Base-by-base conservation (phyloP, 306 rosid species). In the Mimosa pudica region DNA sequence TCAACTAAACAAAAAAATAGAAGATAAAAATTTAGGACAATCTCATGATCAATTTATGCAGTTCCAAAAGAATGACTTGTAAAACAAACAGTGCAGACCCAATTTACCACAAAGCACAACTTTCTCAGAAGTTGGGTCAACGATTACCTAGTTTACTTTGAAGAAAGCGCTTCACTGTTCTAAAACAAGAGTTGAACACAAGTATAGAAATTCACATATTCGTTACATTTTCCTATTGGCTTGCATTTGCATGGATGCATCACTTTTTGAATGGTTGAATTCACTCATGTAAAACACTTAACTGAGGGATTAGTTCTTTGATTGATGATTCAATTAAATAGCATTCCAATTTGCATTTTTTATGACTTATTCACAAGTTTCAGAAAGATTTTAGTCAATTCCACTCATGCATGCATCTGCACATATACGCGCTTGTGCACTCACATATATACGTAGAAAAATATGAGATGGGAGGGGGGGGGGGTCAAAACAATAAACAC, bases 1-100 rank as follows among this genome's bases (percentile, higher is more conserved):
- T 80, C 82, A 75, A 77, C 61, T 72, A 47, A 42, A 71, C 38
- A 42, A 77, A 14, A 63, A 67, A 79, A 64, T 46, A 24, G 63
- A 48, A 51, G 61, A 41, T 36, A 33, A 57, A 74, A 63, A 64
- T 24, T 20, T 63, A 47, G 72, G 16, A 73, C 74, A 67, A 18
- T 69, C 70, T 73, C 74, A n/a, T 20, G 55, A 70, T 18, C 35
- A 73, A 46, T 48, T 2, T 54, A 77, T 48, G 55, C 57, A 80
- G 42, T 52, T 72, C 38, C 70, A 44, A 33, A 38, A 73, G 82
- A 77, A 62, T 33, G 51, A 63, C 16, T 12, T 63, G n/a, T 16
- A 11, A 10, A 9, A 76, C 48, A 68, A 79, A 57, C 44, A 17
- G 18, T 9, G 0, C 0, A 11, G 16, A 58, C 20, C 10, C 46